Evolutionary conservation across 371 early-diverging fungal species (phyloP), one percentile per base, ranked within the genome.

Genomic region (Haplosporangium sp.): DNA sequence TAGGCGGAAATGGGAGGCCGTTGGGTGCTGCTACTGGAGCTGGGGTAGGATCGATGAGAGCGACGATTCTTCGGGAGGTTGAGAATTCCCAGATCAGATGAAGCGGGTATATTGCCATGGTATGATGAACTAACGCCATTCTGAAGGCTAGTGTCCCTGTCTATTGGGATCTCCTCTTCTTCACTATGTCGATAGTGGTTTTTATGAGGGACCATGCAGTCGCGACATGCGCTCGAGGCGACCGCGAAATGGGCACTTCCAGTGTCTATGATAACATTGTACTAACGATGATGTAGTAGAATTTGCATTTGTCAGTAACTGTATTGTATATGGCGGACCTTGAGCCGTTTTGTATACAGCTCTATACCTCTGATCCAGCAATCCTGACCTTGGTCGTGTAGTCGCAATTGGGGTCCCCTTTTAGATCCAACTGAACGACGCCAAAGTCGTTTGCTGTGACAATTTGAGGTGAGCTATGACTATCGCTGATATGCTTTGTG

Each of bases 371-470:
- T 18, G 54, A 47, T 1, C 72, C 79, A 0, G 79, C 72, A 21
- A 77, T 67, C 41, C 21, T 59, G 41, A 77, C 59, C 48, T 77
- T 77, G 47, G 79, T 62, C 1, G 79, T 77, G 43, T 77, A 77
- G n/a, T 77, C 79, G 42, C 79, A 77, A n/a, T 67, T 77, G 9
- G 79, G 72, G 41, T 79, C 79, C 8, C 73, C 73, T 43, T 72
- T 69, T 5, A 72, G 65, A n/a, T 79, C 79, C 29, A 79, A 41
- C 4, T 79, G 79, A 9, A 68, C 65, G 1, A 79, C 73, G 1
- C 73, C 79, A 51, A 58, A 71, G 37, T 71, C 77, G 5, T 55
- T 51, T 10, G 64, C 68, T 7, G 66, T 66, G 0, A 61, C 10
- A n/a, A 5, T 18, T n/a, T 16, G 9, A 2, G 50, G 8, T 18